Conservation (phyloP, 495 filamentous ascomycete genomes). For the Penicillium ucsense region DNA sequence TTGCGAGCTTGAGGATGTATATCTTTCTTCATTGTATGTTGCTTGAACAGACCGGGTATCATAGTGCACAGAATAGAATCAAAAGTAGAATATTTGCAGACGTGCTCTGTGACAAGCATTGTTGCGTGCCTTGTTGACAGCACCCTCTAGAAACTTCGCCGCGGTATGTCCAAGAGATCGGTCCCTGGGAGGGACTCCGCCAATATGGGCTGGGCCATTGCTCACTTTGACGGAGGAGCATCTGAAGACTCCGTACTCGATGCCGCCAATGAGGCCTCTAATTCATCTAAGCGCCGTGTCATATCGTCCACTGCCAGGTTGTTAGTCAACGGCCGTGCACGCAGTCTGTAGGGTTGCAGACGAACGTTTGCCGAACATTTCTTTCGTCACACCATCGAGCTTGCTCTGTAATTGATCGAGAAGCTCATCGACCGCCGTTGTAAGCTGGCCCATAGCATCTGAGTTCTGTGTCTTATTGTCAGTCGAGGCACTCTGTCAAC, state of each 20-base stretch:
- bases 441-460: constrained; percentile 51
- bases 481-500: neutral
- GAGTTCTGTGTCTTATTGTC: constrained; percentile 15
- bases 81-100: no score
- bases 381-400: constrained; percentile 68
- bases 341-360: constrained; percentile 2
- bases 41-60: no score
- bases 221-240: constrained; percentile 15
- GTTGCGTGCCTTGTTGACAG: no score
- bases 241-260: constrained; percentile 8
- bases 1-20: neutral
- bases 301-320: constrained; percentile 77
- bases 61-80: no score
- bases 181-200: no score
- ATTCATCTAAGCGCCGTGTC: constrained; percentile 76
- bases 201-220: no score
- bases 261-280: constrained; percentile 54
- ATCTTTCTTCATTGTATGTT: neutral
- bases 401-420: constrained; percentile 76
- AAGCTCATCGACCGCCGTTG: constrained; percentile 72
- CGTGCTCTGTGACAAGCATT: no score
- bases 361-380: constrained; percentile 83
- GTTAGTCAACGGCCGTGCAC: neutral
- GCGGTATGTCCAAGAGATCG: no score
- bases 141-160: no score